phyloP scores from a whole-genome alignment of 345 rosid species.

The Brassica nigra region DNA sequence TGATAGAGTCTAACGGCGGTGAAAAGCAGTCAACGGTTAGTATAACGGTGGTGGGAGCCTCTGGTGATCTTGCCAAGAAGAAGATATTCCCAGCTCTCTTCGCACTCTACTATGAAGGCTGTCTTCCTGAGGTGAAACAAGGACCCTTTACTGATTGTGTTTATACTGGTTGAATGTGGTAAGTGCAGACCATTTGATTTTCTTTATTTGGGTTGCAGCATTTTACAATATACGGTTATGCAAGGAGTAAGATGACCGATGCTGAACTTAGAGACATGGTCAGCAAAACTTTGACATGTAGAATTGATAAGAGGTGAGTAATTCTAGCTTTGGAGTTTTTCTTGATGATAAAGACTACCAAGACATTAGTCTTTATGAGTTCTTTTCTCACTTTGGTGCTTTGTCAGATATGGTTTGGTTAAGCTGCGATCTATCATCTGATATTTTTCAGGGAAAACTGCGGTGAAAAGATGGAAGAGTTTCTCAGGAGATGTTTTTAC shows the following conservation, averaged over 20 bases:
- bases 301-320: slow-evolving; percentile 89
- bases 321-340: not conserved
- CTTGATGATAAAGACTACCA: not conserved
- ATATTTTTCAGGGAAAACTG: slow-evolving; percentile 74
- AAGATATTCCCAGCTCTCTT: slow-evolving; percentile 98
- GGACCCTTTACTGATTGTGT: too few species aligned
- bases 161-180: slow-evolving; percentile 20
- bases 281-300: slow-evolving; percentile 92
- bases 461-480: slow-evolving; percentile 86
- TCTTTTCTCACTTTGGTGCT: not conserved
- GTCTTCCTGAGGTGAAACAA: slow-evolving; percentile 75
- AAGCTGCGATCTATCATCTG: slow-evolving; percentile 27
- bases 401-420: slow-evolving; percentile 11
- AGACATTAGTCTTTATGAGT: not conserved
- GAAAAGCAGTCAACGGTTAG: slow-evolving; percentile 67
- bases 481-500: slow-evolving; percentile 95
- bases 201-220: slow-evolving; percentile 51
- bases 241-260: slow-evolving; percentile 96
- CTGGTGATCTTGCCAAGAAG: slow-evolving; percentile 99
- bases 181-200: slow-evolving; percentile 1
- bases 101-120: slow-evolving; percentile 92
- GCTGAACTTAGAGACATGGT: slow-evolving; percentile 88
- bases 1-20: slow-evolving; percentile 40
- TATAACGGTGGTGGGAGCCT: slow-evolving; percentile 94
- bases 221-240: slow-evolving; percentile 89